Percentiles rank a stretch among this genome's conserved stretches.
Conservation (phyloP, 768 basidiomycete genomes). For the Tylopilus subfusipes region DNA sequence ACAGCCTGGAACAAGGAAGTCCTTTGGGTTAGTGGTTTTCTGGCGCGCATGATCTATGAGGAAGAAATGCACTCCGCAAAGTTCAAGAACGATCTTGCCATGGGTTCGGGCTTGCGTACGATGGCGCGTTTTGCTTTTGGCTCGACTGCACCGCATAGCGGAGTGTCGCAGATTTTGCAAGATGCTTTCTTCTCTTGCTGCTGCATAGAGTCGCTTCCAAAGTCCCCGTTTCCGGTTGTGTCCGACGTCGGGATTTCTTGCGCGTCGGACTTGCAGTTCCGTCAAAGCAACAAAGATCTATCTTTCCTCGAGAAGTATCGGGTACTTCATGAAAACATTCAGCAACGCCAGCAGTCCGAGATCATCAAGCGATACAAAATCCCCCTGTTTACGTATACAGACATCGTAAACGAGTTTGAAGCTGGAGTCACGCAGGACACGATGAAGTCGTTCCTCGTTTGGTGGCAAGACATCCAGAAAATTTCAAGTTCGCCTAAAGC, state of each 20-base stretch:
- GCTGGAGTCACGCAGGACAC: slow-evolving; percentile 5
- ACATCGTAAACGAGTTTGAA: slow-evolving; percentile 11
- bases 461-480: slow-evolving; percentile 9
- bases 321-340: slow-evolving; percentile 4
- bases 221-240: slow-evolving; percentile 13
- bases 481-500: not conserved
- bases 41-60: slow-evolving; percentile 83
- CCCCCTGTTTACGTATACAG: not conserved
- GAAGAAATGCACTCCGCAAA: slow-evolving; percentile 50
- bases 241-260: slow-evolving; percentile 7
- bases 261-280: slow-evolving; percentile 1
- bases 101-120: slow-evolving; percentile 53
- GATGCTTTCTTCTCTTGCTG: slow-evolving; percentile 14
- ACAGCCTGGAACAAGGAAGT: slow-evolving; percentile 89
- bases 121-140: slow-evolving; percentile 79
- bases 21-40: slow-evolving; percentile 74
- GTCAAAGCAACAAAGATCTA: slow-evolving; percentile 2
- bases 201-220: not conserved
- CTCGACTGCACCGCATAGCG: slow-evolving; percentile 26
- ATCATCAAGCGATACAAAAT: slow-evolving; percentile 10
- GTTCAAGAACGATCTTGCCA: not conserved
- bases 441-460: slow-evolving; percentile 10
- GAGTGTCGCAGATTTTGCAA: slow-evolving; percentile 13
- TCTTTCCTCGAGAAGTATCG: slow-evolving; percentile 7
- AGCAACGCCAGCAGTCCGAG: not conserved